Percentiles rank a stretch among this genome's conserved stretches.
phyloP scores from a whole-genome alignment of 345 rosid species.

The Cardamine occulta region DNA sequence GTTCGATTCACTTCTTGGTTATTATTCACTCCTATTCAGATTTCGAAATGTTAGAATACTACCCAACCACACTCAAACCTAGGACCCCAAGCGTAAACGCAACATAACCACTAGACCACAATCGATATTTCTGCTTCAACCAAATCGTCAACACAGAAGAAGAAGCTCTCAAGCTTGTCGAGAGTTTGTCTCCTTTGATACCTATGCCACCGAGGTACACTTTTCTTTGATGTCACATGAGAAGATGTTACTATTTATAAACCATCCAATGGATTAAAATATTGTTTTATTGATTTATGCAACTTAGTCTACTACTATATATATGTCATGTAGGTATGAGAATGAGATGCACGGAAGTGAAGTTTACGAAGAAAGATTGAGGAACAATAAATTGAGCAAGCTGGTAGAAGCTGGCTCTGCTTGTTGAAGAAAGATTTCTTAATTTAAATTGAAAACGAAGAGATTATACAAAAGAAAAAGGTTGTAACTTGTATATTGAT shows the following conservation, averaged over 20 bases:
- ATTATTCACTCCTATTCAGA: too few relatives aligned
- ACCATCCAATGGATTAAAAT: background rate
- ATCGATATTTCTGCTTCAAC: slow-evolving; percentile 87
- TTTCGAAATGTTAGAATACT: too few relatives aligned
- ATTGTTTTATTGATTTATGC: background rate
- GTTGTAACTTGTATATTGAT: slow-evolving; percentile 33
- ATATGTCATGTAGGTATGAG: slow-evolving; percentile 55
- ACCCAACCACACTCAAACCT: too few relatives aligned
- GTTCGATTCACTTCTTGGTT: too few relatives aligned
- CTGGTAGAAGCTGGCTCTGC: slow-evolving; percentile 72
- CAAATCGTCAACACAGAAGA: slow-evolving; percentile 68
- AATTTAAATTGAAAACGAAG: slow-evolving; percentile 15
- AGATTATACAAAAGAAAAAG: slow-evolving; percentile 17
- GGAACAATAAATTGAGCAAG: slow-evolving; percentile 68
- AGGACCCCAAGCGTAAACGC: too few relatives aligned
- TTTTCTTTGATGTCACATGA: background rate
- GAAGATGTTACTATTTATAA: background rate
- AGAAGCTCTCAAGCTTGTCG: slow-evolving; percentile 65
- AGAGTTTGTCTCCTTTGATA: slow-evolving; percentile 68
- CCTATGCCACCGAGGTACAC: slow-evolving; percentile 68
- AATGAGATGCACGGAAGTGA: slow-evolving; percentile 59
- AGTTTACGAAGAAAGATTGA: slow-evolving; percentile 66
- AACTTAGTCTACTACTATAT: slow-evolving; percentile 19
- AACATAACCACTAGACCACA: too few relatives aligned
- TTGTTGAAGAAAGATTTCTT: slow-evolving; percentile 36